Evolutionary conservation across 345 rosid species (phyloP).

Genomic region (Syzygium grande): DNA sequence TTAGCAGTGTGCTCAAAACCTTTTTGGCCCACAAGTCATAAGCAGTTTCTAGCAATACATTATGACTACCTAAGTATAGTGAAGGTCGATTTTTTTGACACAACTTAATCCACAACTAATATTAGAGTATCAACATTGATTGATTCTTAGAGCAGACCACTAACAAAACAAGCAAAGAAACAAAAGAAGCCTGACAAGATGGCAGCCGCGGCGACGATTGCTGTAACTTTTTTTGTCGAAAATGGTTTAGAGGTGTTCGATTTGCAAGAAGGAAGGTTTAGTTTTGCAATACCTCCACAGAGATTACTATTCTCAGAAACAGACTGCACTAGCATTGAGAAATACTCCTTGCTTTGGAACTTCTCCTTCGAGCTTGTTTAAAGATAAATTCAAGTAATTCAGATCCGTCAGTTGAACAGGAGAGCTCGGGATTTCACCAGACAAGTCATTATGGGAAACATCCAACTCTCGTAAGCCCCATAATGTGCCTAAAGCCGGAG

Average conservation of each 20-base stretch:
- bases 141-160: no score
- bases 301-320: conserved; percentile 6
- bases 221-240: not conserved
- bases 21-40: no score
- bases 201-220: not conserved
- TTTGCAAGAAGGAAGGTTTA: not conserved
- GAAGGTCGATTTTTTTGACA: no score
- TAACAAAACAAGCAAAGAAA: not conserved
- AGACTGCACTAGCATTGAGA: conserved; percentile 11
- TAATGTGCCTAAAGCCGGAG: conserved; percentile 11
- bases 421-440: conserved; percentile 10
- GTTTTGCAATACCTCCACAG: not conserved
- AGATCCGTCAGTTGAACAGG: not conserved
- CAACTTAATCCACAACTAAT: no score
- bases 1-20: no score
- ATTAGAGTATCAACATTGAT: no score
- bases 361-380: conserved; percentile 33
- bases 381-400: conserved; percentile 18
- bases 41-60: no score
- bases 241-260: not conserved
- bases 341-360: conserved; percentile 27
- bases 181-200: not conserved
- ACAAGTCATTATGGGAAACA: conserved; percentile 27
- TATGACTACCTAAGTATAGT: no score
- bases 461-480: conserved; percentile 17